Evolutionary conservation across 306 rosid species (phyloP), one percentile per base, ranked within the genome.

Genomic region (Spatholobus suberectus): DNA sequence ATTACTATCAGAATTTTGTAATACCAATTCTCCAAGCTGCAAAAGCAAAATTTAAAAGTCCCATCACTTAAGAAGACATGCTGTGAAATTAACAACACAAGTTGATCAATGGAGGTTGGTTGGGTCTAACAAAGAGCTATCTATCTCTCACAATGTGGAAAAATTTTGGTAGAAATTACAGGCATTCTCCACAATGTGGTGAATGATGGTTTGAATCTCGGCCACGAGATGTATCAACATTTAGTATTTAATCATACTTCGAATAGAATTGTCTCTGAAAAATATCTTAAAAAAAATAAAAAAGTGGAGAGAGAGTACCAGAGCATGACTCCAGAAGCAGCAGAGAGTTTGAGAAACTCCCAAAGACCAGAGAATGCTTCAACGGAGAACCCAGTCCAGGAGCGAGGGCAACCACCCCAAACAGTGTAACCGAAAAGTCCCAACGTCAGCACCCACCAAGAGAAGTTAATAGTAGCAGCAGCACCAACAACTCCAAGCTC

Each of bases 11-110:
- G 88, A 84, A 95, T 85, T 86, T 89, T 87, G 17, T 95, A 95
- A 69, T 93, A 95, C 97, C 98, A 95, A 66, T 84, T 95, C 89
- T 95, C 97, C 90, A 91, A 76, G 86, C 97, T 95, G 87, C 47
- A 83, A 37, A 58, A n/a, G 21, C 29, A 68, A 61, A 77, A 26
- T 63, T 27, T 7, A 34, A 55, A 20, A 27, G 12, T 1, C 15
- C 14, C 18, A 2, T 12, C 13, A 34, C n/a, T 65, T 20, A 34
- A 14, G 2, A 51, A 20, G 4, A 23, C 20, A 20, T 4, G n/a
- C 13, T 34, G 23, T 9, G n/a, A 1, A 67, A 29, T n/a, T n/a
- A n/a, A n/a, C n/a, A n/a, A n/a, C n/a, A n/a, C n/a, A n/a, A n/a
- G n/a, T n/a, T n/a, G n/a, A n/a, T n/a, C n/a, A n/a, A n/a, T n/a